Base-by-base conservation (phyloP, 495 filamentous ascomycete genomes). In the Annulohypoxylon stygium region DNA sequence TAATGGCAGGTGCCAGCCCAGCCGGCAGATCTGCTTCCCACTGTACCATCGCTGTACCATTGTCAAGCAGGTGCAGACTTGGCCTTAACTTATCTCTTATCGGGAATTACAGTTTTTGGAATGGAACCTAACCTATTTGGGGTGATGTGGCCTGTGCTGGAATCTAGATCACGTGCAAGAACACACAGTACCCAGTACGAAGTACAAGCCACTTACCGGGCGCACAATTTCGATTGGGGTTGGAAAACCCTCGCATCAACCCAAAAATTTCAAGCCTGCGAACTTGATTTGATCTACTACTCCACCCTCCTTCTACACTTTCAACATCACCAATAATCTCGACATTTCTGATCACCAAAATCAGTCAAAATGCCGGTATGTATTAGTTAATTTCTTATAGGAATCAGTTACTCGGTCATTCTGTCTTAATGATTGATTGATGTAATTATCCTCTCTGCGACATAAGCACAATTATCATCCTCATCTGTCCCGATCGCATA, bases 351-450 rank as follows among this genome's bases (percentile, higher is more conserved):
- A 79, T 75, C 75, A 76, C 73, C 79, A 81, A 76, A 78, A 89
- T 82, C 83, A 84, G 87, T 90, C 90, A 93, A 91, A 88, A 93
- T 93, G 91, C 91, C 91, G 91, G 91, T 93, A 89, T 80, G 91
- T 87, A 81, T 53, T 61, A 45, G 60, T 34, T 18, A 9, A 43
- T 25, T n/a, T 25, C n/a, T 14, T 30, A 18, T 45, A 20, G 18
- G 11, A 34, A 11, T 34, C 7, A 50, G 33, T 47, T 55, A 10
- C 10, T 26, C 48, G 12, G 12, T 51, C 11, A 51, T 10, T 25
- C 2, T 26, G 0, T 25, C 8, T 2, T 54, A 33, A 33, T 58
- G 12, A 18, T 20, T 16, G 16, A 58, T 48, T 50, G 37, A 20
- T 43, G 11, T 65, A n/a, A 62, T n/a, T 33, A 25, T 14, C 37